Percentiles rank a stretch among this genome's conserved stretches.
Evolutionary conservation across 331 rosid genomes (phyloP).

Genomic region (Acacia concinna): DNA sequence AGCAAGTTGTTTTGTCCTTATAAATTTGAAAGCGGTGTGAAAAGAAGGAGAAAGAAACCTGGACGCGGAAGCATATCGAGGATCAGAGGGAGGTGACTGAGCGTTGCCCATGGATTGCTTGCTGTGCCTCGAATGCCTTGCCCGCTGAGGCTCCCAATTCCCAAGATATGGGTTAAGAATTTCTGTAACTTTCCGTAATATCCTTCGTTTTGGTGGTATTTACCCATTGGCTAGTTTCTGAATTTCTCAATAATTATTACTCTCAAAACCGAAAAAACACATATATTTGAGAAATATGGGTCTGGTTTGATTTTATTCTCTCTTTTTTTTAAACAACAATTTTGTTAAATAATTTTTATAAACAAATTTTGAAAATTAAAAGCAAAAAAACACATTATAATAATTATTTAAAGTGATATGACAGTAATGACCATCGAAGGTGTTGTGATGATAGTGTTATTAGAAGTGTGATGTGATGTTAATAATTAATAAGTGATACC

Average conservation of each 20-base stretch:
- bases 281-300: too few relatives aligned
- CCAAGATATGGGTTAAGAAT: neutral
- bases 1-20: neutral
- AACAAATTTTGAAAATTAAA: too few relatives aligned
- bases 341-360: too few relatives aligned
- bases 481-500: too few relatives aligned
- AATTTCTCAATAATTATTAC: neutral
- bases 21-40: neutral
- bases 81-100: constrained; percentile 65
- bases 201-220: neutral
- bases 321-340: too few relatives aligned
- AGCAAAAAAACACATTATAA: too few relatives aligned
- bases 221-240: neutral
- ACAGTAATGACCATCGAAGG: too few relatives aligned
- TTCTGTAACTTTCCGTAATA: neutral
- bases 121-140: neutral
- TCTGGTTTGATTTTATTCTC: too few relatives aligned
- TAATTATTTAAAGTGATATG: too few relatives aligned
- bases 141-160: neutral
- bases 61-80: constrained; percentile 65
- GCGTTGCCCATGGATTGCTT: constrained; percentile 70
- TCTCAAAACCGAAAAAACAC: too few relatives aligned
- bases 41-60: constrained; percentile 47
- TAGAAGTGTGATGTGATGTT: too few relatives aligned
- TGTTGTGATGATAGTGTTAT: too few relatives aligned